Evolutionary conservation across 768 basidiomycete genomes (phyloP), one percentile per base, ranked within the genome.

Genomic region (Leccinum obscurum): DNA sequence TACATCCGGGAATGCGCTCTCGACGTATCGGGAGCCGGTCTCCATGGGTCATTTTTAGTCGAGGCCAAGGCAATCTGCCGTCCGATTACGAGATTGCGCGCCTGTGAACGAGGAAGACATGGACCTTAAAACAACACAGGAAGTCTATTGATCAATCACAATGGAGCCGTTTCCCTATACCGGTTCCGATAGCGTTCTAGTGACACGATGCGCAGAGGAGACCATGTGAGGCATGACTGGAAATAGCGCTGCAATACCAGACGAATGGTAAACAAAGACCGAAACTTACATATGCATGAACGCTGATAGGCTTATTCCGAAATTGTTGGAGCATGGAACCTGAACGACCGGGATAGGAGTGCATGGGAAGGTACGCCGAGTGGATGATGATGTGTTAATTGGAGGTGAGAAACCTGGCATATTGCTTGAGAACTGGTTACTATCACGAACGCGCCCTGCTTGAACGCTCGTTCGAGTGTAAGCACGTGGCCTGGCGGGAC

Each of bases 281-380:
- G 54, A 15, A 15, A 55, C 56, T 63, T 60, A 70, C 66, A 68
- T 62, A 68, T 63, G 52, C n/a, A 26, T 1, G 32, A 30, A 35
- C 17, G 28, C 62, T n/a, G 61, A 72, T 62, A 64, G 62, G 69
- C n/a, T 32, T 46, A 17, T 26, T 24, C 39, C n/a, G 35, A 24
- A 51, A 30, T 30, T 30, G 41, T 28, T 52, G 37, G 8, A 55
- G 52, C 24, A 49, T 59, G 57, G 28, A 48, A 30, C 13, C 4
- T 54, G 52, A 10, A 30, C 57, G 34, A 56, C 30, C 44, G 7
- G 51, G 54, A 20, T 41, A 46, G 30, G n/a, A 51, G n/a, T 26
- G 49, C 51, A 58, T 66, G 61, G 59, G 69, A 69, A 61, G 26
- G 35, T 34, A 53, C 24, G n/a, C 32, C 32, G 32, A 46, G 53